Evolutionary conservation across 2,329 filamentous ascomycete species (phyloP), one percentile per base, ranked within the genome.

Genomic region (Alternaria longipes): DNA sequence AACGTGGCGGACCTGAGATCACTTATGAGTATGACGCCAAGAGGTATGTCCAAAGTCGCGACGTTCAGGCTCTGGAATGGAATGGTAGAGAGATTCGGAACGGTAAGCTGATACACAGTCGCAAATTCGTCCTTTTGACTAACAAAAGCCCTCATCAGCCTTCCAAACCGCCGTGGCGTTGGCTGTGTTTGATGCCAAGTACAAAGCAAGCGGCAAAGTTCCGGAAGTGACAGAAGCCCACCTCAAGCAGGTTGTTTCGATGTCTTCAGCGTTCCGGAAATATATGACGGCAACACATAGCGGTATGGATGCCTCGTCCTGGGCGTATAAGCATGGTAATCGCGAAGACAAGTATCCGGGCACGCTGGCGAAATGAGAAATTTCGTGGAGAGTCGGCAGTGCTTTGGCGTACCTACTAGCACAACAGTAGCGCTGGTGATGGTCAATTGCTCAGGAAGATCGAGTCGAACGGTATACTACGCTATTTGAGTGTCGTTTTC

Each of bases 221-320:
- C 46, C 46, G 0, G 18, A 62, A 14, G 18, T 67, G 0, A 58
- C 44, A 11, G 50, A 62, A 14, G 41, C 49, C 16, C 63, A 67
- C 32, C 28, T 67, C n/a, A 54, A 42, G 16, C 56, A 59, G 5
- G 63, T 66, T 1, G 63, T 67, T 1, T 44, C 50, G n/a, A 57
- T 67, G 55, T 64, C 60, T 1, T 49, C 51, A 0, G 63, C 59
- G 3, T 67, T 67, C 34, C 52, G 51, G 8, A 40, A 56, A 7
- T 67, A 67, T 49, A 51, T 67, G 11, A 52, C 49, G 18, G 55
- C 56, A n/a, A 46, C 34, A 5, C 51, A 59, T 20, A 40, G 30
- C 4, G 60, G 60, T 1, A 54, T 59, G 40, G 55, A 62, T 20
- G 49, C 55, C 20, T 50, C 60, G 12, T 26, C 52, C 5, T 50